Evolutionary conservation across 1,139 yeast genomes (phyloP).

Genomic region (Kazachstania sp.): DNA sequence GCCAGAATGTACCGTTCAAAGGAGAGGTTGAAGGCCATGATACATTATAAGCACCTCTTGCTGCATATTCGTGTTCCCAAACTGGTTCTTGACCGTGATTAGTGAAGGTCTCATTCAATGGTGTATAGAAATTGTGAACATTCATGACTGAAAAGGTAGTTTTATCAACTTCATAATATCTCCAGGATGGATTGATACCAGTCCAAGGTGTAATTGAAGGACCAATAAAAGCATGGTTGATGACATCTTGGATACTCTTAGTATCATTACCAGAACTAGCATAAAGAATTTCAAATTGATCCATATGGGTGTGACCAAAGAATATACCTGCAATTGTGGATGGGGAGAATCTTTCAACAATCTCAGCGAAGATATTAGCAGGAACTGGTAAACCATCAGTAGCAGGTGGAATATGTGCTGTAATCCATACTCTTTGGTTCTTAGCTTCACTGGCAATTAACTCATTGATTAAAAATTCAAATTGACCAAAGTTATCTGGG

Average conservation of each 20-base stretch:
- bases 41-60: background rate
- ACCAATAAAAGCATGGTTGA: background rate
- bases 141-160: conserved; percentile 1
- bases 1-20: background rate
- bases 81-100: background rate
- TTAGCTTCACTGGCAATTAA: conserved; percentile 2
- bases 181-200: conserved; percentile 2
- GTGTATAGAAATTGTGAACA: background rate
- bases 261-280: background rate
- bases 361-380: background rate
- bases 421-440: conserved; percentile 1
- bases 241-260: background rate
- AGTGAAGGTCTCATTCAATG: background rate
- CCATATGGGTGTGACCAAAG: conserved; percentile 1
- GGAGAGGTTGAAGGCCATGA: conserved; percentile 1
- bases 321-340: conserved; percentile 1
- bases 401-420: background rate
- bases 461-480: background rate
- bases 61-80: background rate
- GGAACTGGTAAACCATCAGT: conserved; percentile 1
- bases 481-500: conserved; percentile 1
- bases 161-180: background rate
- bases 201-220: background rate
- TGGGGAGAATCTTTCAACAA: conserved; percentile 1
- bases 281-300: background rate